phyloP scores from a whole-genome alignment of 2,329 filamentous ascomycete genomes.

The Mariannaea elegans region DNA sequence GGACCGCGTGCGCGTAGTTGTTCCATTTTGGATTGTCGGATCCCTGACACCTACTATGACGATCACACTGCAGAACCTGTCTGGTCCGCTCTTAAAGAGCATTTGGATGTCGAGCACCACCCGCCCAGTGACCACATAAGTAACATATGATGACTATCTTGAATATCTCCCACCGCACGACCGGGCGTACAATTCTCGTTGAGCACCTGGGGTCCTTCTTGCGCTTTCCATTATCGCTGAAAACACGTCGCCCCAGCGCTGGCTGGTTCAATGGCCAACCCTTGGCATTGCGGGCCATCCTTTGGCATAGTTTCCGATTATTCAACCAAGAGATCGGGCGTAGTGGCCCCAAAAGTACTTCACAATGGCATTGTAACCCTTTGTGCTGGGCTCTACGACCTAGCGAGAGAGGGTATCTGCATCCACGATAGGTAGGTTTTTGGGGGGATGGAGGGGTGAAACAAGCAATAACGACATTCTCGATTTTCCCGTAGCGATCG shows the following conservation, averaged over 20 bases:
- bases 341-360: slow-evolving; percentile 81
- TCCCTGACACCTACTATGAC: slow-evolving; percentile 88
- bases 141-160: slow-evolving; percentile 77
- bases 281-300: slow-evolving; percentile 64
- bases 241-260: slow-evolving; percentile 84
- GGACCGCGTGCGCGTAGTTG: slow-evolving; percentile 78
- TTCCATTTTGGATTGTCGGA: slow-evolving; percentile 81
- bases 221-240: slow-evolving; percentile 78
- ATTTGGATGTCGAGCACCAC: slow-evolving; percentile 93
- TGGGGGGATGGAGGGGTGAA: slow-evolving; percentile 77
- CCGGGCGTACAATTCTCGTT: slow-evolving; percentile 94
- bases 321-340: slow-evolving; percentile 83
- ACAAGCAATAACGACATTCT: slow-evolving; percentile 89
- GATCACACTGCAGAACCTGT: slow-evolving; percentile 84
- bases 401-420: slow-evolving; percentile 91
- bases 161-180: slow-evolving; percentile 85
- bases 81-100: slow-evolving; percentile 88
- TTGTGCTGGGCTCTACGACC: slow-evolving; percentile 91
- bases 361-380: slow-evolving; percentile 85
- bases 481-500: slow-evolving; percentile 97
- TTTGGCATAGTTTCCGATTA: slow-evolving; percentile 60
- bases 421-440: slow-evolving; percentile 91
- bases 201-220: slow-evolving; percentile 75
- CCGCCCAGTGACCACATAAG: slow-evolving; percentile 80
- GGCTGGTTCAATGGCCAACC: slow-evolving; percentile 85